phyloP scores from a whole-genome alignment of 2,329 filamentous ascomycete species.

The Dryadomyces quercivorus region DNA sequence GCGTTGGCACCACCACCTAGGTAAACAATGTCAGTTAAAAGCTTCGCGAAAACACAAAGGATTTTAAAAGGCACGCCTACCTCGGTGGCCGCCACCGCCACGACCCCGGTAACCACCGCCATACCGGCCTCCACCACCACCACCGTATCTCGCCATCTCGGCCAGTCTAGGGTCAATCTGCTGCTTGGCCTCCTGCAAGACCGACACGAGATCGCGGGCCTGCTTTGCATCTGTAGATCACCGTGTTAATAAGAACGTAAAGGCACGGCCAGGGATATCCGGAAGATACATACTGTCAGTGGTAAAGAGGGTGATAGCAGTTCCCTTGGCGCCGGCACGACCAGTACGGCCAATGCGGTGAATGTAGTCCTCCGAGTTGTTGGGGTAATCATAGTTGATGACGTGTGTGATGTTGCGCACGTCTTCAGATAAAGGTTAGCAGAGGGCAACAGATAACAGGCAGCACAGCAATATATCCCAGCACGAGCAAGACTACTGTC shows the following conservation, averaged over 20 bases:
- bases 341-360: constrained; percentile 95
- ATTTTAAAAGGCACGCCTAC: constrained; percentile 14
- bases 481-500: constrained; percentile 30
- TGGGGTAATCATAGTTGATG: constrained; percentile 99
- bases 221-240: constrained; percentile 61
- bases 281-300: constrained; percentile 71
- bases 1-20: constrained; percentile 30
- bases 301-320: constrained; percentile 96
- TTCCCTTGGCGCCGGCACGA: constrained; percentile 86
- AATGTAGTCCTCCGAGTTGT: constrained; percentile 98
- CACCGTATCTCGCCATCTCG: constrained; percentile 90
- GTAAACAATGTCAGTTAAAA: not conserved
- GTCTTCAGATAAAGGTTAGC: constrained; percentile 83
- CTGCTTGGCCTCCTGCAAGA: constrained; percentile 94
- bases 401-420: constrained; percentile 99
- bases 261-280: too few species aligned
- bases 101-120: constrained; percentile 61
- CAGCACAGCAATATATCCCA: constrained; percentile 50
- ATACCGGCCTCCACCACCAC: constrained; percentile 62
- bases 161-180: constrained; percentile 90
- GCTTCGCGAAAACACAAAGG: too few species aligned
- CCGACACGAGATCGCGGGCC: constrained; percentile 88
- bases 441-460: constrained; percentile 34
- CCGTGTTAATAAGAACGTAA: not conserved
- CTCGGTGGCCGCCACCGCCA: constrained; percentile 33